Base-by-base conservation (phyloP, 768 basidiomycete species). In the Boletus subparvulus region DNA sequence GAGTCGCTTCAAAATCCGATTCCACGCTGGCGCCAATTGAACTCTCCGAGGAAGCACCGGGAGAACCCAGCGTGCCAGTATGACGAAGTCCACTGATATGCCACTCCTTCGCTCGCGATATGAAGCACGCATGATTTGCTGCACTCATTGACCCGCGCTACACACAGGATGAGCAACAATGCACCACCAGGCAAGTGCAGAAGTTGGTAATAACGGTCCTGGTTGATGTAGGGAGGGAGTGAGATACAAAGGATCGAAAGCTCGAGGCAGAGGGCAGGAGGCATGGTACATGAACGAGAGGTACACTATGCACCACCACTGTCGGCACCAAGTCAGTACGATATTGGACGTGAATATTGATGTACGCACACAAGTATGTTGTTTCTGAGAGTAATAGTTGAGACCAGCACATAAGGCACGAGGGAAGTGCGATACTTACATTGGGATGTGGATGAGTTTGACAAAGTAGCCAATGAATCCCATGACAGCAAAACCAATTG, bases 381-480 rank as follows among this genome's bases (percentile, higher is more conserved):
- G 78, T 96, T 97, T 83, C 94, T 96, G 67, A 14, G 54, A 53
- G 24, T 3, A 14, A 35, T 8, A 47, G 62, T 64, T 68, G 50
- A 64, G 59, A 54, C 47, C 10, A 9, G 52, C 44, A 44, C 13
- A 43, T 12, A 48, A 48, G n/a, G 21, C 17, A 46, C 16, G 33
- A 33, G 42, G 32, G 40, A 49, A 39, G 51, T 39, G 51, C 17
- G 56, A 37, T 32, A 85, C 94, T 78, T 64, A 96, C 94, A 97
- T 96, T 66, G 95, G 94, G 74, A 96, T 97, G 75, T 98, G 94
- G 65, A 98, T 94, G 62, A 98, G 86, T 75, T 98, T 98, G 63
- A 97, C 95, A 70, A 98, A 89, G 79, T 96, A 99, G 16, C 97
- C 97, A 72, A 99, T 94, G 82, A 98, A 96, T 16, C 97, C 97